Evolutionary conservation across 805 yeast species (phyloP).

Genomic region (Ogataea saltuana): DNA sequence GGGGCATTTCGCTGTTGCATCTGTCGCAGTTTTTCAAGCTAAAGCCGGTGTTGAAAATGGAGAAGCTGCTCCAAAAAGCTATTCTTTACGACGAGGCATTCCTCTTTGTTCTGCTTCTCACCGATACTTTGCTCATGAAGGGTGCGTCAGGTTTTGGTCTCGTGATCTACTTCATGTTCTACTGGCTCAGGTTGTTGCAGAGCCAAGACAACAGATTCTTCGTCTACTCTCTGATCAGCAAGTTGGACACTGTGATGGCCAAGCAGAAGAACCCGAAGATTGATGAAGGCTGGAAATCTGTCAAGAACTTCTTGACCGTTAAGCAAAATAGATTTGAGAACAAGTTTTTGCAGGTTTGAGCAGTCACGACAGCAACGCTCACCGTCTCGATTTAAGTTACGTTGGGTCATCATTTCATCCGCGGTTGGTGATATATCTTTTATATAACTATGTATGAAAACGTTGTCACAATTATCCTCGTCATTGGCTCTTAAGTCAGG

Average conservation of each 20-base stretch:
- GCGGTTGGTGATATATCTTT: not conserved
- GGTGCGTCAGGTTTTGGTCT: slow-evolving; percentile 72
- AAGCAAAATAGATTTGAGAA: slow-evolving; percentile 40
- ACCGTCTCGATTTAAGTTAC: not conserved
- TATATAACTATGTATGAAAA: not conserved
- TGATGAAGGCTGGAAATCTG: slow-evolving; percentile 39
- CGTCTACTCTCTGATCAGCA: slow-evolving; percentile 42
- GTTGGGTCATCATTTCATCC: not conserved
- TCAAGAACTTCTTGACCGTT: slow-evolving; percentile 42
- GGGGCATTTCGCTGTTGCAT: slow-evolving; percentile 59
- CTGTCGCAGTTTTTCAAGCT: slow-evolving; percentile 44
- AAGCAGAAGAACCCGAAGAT: slow-evolving; percentile 48
- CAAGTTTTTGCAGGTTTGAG: slow-evolving; percentile 18
- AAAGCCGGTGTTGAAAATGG: slow-evolving; percentile 40
- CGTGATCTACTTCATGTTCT: slow-evolving; percentile 54
- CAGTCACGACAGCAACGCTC: too few relatives aligned
- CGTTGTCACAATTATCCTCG: not conserved
- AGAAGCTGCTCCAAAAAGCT: slow-evolving; percentile 42
- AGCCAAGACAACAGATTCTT: slow-evolving; percentile 48
- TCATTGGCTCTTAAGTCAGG: slow-evolving; percentile 11
- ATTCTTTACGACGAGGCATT: slow-evolving; percentile 64
- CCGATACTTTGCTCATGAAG: slow-evolving; percentile 63
- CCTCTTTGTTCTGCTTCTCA: slow-evolving; percentile 50
- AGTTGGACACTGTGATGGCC: slow-evolving; percentile 44
- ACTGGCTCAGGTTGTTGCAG: slow-evolving; percentile 71